Conservation (phyloP, 2,329 filamentous ascomycete species). For the Metarhizium brunneum region DNA sequence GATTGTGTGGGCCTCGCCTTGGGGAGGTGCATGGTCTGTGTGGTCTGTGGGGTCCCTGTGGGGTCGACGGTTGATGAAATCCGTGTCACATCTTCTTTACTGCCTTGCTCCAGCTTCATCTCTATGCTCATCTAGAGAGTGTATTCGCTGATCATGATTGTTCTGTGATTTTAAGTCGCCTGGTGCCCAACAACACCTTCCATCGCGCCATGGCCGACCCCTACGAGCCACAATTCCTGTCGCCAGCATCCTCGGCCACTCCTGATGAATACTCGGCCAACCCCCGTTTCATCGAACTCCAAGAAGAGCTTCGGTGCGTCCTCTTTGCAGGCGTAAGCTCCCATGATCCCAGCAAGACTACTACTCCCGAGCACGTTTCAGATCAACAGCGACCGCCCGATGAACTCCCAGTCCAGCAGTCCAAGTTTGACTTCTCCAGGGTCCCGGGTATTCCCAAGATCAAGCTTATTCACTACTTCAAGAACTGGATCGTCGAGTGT, state of each 20-base stretch:
- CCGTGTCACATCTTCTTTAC: no score
- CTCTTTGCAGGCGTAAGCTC: constrained; percentile 25
- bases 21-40: no score
- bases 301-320: constrained; percentile 33
- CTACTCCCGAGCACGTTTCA: constrained; percentile 13
- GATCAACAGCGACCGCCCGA: constrained; percentile 4
- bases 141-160: no score
- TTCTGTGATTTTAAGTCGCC: no score
- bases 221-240: constrained; percentile 7
- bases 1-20: no score
- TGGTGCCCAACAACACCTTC: no score
- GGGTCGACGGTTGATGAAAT: no score
- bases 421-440: constrained; percentile 16
- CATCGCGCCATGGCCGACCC: constrained; percentile 4
- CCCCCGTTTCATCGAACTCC: constrained; percentile 33
- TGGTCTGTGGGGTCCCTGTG: no score
- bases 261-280: constrained; percentile 24
- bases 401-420: constrained; percentile 3
- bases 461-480: constrained; percentile 24
- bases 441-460: constrained; percentile 17
- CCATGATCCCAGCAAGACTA: constrained; percentile 17
- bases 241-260: constrained; percentile 13
- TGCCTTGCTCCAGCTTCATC: no score
- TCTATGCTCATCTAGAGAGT: no score
- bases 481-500: constrained; percentile 43